Conservation (phyloP, 2,329 filamentous ascomycete species). For the Fusarium denticulatum region DNA sequence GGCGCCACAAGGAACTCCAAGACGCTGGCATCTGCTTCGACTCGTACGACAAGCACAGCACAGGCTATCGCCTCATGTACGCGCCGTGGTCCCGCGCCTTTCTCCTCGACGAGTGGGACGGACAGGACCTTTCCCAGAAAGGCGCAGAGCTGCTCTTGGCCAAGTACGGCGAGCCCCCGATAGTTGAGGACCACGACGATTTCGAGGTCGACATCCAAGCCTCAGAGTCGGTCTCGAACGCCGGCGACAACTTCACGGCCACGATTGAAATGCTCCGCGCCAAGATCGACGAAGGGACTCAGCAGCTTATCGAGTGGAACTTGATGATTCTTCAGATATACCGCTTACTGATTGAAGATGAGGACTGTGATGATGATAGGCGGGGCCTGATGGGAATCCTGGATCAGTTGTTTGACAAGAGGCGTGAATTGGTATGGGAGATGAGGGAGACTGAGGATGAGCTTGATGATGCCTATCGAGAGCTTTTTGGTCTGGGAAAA, state of each 20-base stretch:
- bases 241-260: background rate
- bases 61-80: background rate
- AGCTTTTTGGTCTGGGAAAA: background rate
- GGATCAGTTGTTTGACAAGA: background rate
- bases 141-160: background rate
- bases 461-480: background rate
- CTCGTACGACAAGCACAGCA: background rate
- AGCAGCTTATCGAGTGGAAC: background rate
- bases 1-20: background rate
- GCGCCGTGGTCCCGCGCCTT: background rate
- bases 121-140: background rate
- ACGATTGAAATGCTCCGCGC: background rate
- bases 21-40: background rate
- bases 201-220: background rate
- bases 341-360: background rate
- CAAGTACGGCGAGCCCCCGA: background rate
- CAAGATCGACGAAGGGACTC: background rate
- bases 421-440: background rate
- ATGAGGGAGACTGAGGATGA: background rate
- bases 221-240: background rate
- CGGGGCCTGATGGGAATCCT: background rate
- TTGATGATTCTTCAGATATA: background rate
- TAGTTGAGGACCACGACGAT: background rate
- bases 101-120: background rate
- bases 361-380: background rate